These are phyloP conservation scores for Naegleria gruberi DNA, from an alignment of 208 protist genomes.

Conservation along the genomic window DNA sequence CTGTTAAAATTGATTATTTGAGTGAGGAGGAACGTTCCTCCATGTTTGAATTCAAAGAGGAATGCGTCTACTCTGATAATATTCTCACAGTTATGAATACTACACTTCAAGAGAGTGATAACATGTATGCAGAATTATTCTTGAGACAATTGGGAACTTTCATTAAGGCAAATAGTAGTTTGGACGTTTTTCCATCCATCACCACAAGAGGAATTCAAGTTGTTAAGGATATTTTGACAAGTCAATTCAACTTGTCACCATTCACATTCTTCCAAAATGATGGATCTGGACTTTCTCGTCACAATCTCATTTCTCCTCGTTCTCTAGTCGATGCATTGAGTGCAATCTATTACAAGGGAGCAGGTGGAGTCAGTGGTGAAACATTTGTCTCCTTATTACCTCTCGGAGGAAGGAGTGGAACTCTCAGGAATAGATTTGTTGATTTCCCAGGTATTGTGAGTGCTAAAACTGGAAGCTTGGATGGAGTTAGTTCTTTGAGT, in stretches of 20 bases:
- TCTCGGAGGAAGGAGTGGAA: not conserved
- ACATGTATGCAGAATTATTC: not conserved
- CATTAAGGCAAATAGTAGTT: not conserved
- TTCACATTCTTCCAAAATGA: not conserved
- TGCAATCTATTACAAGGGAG: not conserved
- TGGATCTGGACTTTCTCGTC: not conserved
- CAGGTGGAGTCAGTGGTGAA: not conserved
- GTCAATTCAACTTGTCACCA: not conserved
- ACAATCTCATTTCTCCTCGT: not conserved
- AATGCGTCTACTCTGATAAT: not conserved
- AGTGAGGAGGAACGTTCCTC: not conserved
- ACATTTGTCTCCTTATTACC: not conserved
- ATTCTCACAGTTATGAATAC: not conserved
- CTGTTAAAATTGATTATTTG: not conserved
- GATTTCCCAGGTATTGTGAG: not conserved
- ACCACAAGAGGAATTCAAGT: not conserved
- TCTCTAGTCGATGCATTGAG: not conserved
- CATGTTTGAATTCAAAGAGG: not conserved
- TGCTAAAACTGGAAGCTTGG: not conserved
- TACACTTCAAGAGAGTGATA: not conserved
- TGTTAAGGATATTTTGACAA: not conserved
- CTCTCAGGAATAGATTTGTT: not conserved
- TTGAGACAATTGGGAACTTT: not conserved
- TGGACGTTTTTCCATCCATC: not conserved
- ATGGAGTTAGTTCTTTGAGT: not conserved